These are phyloP conservation scores for Phialophora macrospora DNA, from an alignment of 2,329 filamentous ascomycete genomes.

Conservation along the genomic window DNA sequence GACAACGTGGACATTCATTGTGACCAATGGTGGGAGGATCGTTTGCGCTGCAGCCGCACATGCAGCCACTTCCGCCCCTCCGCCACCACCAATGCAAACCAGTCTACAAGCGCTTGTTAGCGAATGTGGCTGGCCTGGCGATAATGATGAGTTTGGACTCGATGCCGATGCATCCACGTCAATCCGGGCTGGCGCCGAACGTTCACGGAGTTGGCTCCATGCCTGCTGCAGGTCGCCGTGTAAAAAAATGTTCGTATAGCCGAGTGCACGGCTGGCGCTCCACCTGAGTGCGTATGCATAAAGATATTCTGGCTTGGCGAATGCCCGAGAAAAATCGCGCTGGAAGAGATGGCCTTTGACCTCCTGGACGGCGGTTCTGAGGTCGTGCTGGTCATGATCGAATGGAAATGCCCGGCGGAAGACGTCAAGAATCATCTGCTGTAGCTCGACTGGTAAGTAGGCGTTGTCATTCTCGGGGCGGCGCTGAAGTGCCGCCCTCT, in stretches of 20 bases:
- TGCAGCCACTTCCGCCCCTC: conserved; percentile 70
- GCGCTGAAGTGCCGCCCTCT: conserved; percentile 9
- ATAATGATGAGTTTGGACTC: conserved; percentile 1
- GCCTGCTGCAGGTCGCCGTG: conserved; percentile 28
- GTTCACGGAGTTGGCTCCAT: conserved; percentile 24
- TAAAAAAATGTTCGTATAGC: conserved; percentile 69
- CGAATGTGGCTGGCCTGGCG: conserved; percentile 8
- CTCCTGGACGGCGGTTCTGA: conserved; percentile 69
- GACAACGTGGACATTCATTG: conserved; percentile 64
- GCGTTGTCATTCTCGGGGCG: conserved; percentile 15
- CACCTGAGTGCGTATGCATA: conserved; percentile 86
- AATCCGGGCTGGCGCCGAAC: conserved; percentile 1
- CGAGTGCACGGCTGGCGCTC: conserved; percentile 84
- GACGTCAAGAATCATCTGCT: conserved; percentile 73
- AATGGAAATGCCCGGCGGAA: conserved; percentile 69
- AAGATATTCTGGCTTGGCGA: conserved; percentile 71
- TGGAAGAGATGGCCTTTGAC: conserved; percentile 86
- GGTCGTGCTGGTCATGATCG: conserved; percentile 50
- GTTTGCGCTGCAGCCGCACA: conserved; percentile 51
- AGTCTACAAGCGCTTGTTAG: conserved; percentile 45
- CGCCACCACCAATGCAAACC: conserved; percentile 67
- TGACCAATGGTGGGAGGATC: conserved; percentile 10
- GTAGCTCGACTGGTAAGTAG: conserved; percentile 57
- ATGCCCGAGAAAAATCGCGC: conserved; percentile 81
- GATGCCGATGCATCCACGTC: neutral